Base-by-base conservation (phyloP, 208 protist genomes). In the Tritrichomonas foetus region DNA sequence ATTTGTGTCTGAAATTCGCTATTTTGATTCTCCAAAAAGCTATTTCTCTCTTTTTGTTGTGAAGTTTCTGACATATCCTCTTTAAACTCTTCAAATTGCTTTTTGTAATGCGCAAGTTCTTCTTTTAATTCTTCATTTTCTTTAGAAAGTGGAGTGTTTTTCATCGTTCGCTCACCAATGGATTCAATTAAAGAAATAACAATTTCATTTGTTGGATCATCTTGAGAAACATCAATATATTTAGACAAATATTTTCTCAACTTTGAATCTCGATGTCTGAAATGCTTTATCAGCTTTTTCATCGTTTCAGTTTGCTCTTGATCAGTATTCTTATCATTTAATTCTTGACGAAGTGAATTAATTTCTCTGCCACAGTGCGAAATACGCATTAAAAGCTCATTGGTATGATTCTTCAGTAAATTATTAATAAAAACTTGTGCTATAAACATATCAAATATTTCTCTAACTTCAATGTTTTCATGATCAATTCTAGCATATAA, bases 401-500 rank as follows among this genome's bases (percentile, higher is more conserved):
- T 53, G 2, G 44, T 50, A 27, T 89, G 47, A 57, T 57, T 89
- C 47, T 89, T 89, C 8, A 89, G 78, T 3, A 89, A 30, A 53
- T 8, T 39, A 50, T 89, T 89, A 8, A 89, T 57, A 30, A 57
- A 89, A 1, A 89, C 14, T 57, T 89, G 78, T n/a, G 41, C 78
- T 11, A 41, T 61, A 49, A 89, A 89, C 16, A 89, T 27, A 89
- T 89, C 78, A 39, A 89, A 89, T 50, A 89, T 39, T 57, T 55
- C 39, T 39, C 78, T 25, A 13, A 50, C 8, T 27, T 89, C 30
- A 55, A 39, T 39, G 57, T 53, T 89, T 89, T 89, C 47, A n/a
- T 61, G 14, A 53, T 57, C 78, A 30, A 89, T 39, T 57, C 13
- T 57, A 5, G n/a, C 47, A 8, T 57, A 61, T n/a, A 89, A 44